These are phyloP conservation scores for Crucihimalaya himalaica DNA, from an alignment of 345 rosid species.

Conservation along the genomic window DNA sequence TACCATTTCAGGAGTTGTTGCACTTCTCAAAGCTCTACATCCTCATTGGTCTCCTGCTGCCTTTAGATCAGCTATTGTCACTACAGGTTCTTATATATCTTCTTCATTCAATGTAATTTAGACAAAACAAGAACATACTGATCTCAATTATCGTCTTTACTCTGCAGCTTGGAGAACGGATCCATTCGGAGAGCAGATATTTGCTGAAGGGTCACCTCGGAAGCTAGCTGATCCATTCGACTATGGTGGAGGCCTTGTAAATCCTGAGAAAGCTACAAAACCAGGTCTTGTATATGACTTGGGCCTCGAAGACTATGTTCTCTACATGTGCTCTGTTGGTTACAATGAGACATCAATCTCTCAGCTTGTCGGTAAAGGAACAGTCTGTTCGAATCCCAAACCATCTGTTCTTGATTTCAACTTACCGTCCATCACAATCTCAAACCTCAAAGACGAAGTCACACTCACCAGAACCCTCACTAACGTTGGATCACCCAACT, in stretches of 20 bases:
- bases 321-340: slow-evolving; percentile 46
- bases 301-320: slow-evolving; percentile 46
- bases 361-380: slow-evolving; percentile 36
- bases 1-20: slow-evolving; percentile 40
- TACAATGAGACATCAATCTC: slow-evolving; percentile 52
- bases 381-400: slow-evolving; percentile 20
- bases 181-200: slow-evolving; percentile 40
- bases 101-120: neutral
- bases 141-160: neutral
- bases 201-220: slow-evolving; percentile 42
- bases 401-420: slow-evolving; percentile 40
- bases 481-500: slow-evolving; percentile 44
- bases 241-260: slow-evolving; percentile 58
- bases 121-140: neutral
- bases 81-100: slow-evolving; percentile 43
- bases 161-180: slow-evolving; percentile 37
- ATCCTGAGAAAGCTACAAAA: slow-evolving; percentile 50
- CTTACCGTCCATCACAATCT: slow-evolving; percentile 49
- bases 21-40: slow-evolving; percentile 41
- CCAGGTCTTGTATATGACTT: slow-evolving; percentile 63
- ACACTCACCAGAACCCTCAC: slow-evolving; percentile 42
- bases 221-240: slow-evolving; percentile 50
- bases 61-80: slow-evolving; percentile 47
- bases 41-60: slow-evolving; percentile 50
- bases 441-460: neutral